A percentile compares a stretch with the other conserved stretches of the same genome.
These are phyloP conservation scores for Phaeotremella fagi DNA, from an alignment of 768 basidiomycete genomes.

Conservation along the genomic window DNA sequence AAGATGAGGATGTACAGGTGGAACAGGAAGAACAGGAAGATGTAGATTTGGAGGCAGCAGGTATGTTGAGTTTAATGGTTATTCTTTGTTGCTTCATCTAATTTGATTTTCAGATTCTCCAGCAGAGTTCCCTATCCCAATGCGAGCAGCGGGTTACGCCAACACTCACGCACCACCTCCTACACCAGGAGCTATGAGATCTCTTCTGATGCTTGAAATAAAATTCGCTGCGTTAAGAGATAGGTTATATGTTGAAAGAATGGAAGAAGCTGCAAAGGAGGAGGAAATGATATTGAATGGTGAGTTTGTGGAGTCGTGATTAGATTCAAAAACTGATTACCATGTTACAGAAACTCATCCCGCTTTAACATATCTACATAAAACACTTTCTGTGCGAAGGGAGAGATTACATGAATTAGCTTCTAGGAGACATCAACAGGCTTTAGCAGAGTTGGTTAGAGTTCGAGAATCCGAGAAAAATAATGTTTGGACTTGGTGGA, in stretches of 20 bases:
- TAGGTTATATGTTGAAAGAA: slow-evolving; percentile 84
- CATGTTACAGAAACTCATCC: slow-evolving; percentile 67
- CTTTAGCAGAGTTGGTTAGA: slow-evolving; percentile 60
- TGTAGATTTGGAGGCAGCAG: slow-evolving; percentile 4
- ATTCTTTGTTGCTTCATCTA: too few relatives aligned
- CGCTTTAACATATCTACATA: slow-evolving; percentile 73
- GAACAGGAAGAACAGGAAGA: neutral
- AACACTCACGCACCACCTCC: slow-evolving; percentile 33
- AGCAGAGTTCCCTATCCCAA: slow-evolving; percentile 52
- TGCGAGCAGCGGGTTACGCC: slow-evolving; percentile 54
- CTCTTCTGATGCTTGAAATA: slow-evolving; percentile 82
- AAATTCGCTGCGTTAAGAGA: slow-evolving; percentile 85
- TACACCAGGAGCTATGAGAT: slow-evolving; percentile 71
- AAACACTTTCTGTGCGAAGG: slow-evolving; percentile 68
- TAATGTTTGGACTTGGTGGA: slow-evolving; percentile 87
- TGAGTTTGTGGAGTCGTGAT: slow-evolving; percentile 47
- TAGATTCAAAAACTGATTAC: neutral
- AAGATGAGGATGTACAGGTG: neutral
- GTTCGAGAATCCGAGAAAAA: slow-evolving; percentile 66
- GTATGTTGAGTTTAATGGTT: too few relatives aligned
- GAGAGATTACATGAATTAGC: slow-evolving; percentile 79
- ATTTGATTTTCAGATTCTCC: neutral
- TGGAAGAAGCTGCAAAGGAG: slow-evolving; percentile 85
- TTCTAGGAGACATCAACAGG: slow-evolving; percentile 64
- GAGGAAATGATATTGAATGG: slow-evolving; percentile 73